These are phyloP conservation scores for Cercophora scortea DNA, from an alignment of 495 filamentous ascomycete genomes.

Conservation along the genomic window DNA sequence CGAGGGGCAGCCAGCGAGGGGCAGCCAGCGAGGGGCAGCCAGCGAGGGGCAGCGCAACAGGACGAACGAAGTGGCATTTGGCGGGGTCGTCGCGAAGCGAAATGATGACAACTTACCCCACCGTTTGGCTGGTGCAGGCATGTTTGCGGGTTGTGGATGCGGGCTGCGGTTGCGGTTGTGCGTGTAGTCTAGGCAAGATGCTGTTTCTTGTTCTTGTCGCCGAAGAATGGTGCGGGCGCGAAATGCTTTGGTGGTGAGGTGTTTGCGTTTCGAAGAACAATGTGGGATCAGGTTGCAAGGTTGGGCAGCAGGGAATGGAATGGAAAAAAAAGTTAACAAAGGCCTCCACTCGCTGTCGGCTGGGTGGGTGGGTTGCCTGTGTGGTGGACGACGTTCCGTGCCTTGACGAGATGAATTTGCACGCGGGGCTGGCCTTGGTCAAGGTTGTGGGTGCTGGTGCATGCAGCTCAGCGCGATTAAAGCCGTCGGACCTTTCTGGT, in stretches of 20 bases:
- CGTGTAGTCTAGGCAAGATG: background rate
- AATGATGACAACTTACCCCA: constrained; percentile 25
- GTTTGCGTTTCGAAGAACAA: too few relatives aligned
- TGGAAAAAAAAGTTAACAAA: background rate
- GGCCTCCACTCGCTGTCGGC: too few relatives aligned
- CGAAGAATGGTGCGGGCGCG: background rate
- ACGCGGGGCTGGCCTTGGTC: too few relatives aligned
- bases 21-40: background rate
- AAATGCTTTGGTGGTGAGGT: background rate
- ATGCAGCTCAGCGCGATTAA: background rate
- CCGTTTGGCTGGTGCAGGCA: constrained; percentile 23
- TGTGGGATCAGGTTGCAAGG: background rate
- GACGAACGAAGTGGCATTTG: constrained; percentile 5
- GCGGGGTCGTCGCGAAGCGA: constrained; percentile 14
- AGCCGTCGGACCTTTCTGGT: background rate
- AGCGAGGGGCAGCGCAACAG: background rate
- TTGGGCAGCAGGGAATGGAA: constrained; percentile 8
- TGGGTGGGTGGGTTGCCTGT: too few relatives aligned
- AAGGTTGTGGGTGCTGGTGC: background rate
- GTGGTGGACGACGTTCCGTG: background rate
- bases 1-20: too few relatives aligned
- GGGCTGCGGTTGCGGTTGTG: background rate
- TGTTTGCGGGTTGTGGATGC: constrained; percentile 4
- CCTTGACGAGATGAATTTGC: background rate
- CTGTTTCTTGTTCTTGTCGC: background rate